Base-by-base conservation (phyloP, 768 basidiomycete species). In the Imleria badia region DNA sequence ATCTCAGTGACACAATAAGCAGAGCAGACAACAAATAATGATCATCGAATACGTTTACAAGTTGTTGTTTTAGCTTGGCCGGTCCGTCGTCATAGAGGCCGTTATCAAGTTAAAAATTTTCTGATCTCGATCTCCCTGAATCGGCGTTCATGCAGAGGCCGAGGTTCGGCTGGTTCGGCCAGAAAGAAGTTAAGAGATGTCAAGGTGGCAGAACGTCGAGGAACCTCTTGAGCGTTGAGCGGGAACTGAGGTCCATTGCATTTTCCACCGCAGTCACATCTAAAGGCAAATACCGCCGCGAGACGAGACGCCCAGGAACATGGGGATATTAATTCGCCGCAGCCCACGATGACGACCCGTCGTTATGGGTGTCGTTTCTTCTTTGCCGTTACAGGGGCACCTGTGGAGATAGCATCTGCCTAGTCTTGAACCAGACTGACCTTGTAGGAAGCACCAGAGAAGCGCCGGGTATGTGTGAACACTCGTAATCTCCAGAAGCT, bases 81-180 rank as follows among this genome's bases (percentile, higher is more conserved):
- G n/a, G 23, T 4, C 23, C 26, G 40, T 62, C 44, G 45, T 33
- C 47, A 64, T 60, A 53, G 50, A 26, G 38, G 30, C 44, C 36
- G 12, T 12, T 5, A 17, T 34, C 13, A 14, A 15, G 39, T 19
- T 20, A 30, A 9, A 19, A 9, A 19, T 34, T 38, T 56, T 22
- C 35, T n/a, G n/a, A n/a, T n/a, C n/a, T n/a, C 39, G 46, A 36
- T 46, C 20, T 30, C 30, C 52, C 39, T 44, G 45, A 41, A 36
- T 30, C 6, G 38, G 38, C 12, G 17, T 35, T 23, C 13, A 20
- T 13, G n/a, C 39, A 43, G 43, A 6, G 9, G n/a, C 46, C 36
- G 31, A 48, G 1, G 31, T 23, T 30, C 8, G 20, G n/a, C n/a
- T n/a, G n/a, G n/a, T n/a, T n/a, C n/a, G n/a, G n/a, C n/a, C n/a